phyloP scores from a whole-genome alignment of 139 green algal species.

The Raphidocelis subcapitata region DNA sequence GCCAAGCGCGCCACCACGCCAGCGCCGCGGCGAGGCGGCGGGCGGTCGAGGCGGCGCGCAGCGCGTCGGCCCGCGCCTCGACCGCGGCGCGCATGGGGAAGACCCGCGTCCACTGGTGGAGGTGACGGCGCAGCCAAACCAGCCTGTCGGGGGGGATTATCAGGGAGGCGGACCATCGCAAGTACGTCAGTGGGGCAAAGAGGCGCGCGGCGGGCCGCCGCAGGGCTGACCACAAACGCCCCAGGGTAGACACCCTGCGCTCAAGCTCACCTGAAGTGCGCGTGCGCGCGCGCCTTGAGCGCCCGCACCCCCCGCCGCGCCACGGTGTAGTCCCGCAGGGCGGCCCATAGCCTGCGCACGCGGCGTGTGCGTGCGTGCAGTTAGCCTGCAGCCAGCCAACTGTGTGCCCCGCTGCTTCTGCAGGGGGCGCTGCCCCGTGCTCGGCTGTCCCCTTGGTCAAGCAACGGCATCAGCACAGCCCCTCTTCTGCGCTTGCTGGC shows the following conservation, averaged over 20 bases:
- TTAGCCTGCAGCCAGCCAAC: no score
- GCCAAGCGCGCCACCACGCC: conserved; percentile 15
- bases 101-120: conserved; percentile 1
- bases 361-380: no score
- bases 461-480: no score
- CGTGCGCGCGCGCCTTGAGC: not conserved
- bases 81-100: conserved; percentile 15
- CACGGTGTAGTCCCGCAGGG: conserved; percentile 6
- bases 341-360: not conserved
- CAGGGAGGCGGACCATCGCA: no score
- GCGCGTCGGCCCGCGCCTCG: conserved; percentile 1
- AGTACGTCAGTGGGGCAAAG: no score
- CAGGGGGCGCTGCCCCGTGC: no score
- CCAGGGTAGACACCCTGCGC: no score
- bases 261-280: conserved; percentile 22
- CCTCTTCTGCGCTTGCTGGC: no score
- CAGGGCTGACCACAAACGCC: no score
- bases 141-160: not conserved
- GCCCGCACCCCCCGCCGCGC: not conserved
- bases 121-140: not conserved
- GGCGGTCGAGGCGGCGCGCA: not conserved
- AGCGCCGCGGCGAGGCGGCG: conserved; percentile 1
- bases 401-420: no score
- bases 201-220: no score
- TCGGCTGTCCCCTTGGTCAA: no score